Base-by-base conservation (phyloP, 225 moss, liverwort and hornwort genomes). In the Asterella californica region DNA sequence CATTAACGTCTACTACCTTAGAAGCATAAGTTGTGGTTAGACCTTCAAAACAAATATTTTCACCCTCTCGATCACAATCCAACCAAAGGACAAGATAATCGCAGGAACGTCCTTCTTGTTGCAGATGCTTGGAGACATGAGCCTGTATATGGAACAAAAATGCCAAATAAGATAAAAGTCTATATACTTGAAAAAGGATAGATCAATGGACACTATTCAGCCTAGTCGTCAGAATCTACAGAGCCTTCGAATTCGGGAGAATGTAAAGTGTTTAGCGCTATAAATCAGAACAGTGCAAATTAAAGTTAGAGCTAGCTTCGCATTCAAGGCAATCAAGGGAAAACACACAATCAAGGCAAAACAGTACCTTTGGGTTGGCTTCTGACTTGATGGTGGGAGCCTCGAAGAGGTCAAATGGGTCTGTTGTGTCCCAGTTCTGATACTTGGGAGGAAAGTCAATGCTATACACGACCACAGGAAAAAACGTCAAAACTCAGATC, bases 11-110 rank as follows among this genome's bases (percentile, higher is more conserved):
- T 34, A 65, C 68, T 65, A 54, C 66, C 67, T 66, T 47, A 32
- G 61, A 78, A 21, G 52, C 21, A 59, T 57, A 59, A 76, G 75
- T 76, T 76, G 75, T 14, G 75, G 59, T 19, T 50, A 33, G 24
- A 96, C 96, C 96, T 95, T 97, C 97, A 81, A 94, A 97, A 64
- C 97, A 97, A 61, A 97, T 97, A 53, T 93, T 97, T 83, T 97
- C 97, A 72, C 97, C 97, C 85, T 97, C 97, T 76, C 97, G 94
- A 78, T 97, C 97, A 90, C 97, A 97, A 79, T 97, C 97, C 76
- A 97, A 86, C 97, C 97, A 97, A 77, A 97, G 85, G 72, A 97
- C 94, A 79, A 97, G 87, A 81, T 88, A 92, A 81, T 97, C 97
- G 83, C 94, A 93, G 63, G 89, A 90, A 83, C 93, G 92, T 34